A percentile compares a stretch with the other conserved stretches of the same genome.
phyloP scores from a whole-genome alignment of 2,329 filamentous ascomycete genomes.

The Paecilomyces dactylethromorphus region DNA sequence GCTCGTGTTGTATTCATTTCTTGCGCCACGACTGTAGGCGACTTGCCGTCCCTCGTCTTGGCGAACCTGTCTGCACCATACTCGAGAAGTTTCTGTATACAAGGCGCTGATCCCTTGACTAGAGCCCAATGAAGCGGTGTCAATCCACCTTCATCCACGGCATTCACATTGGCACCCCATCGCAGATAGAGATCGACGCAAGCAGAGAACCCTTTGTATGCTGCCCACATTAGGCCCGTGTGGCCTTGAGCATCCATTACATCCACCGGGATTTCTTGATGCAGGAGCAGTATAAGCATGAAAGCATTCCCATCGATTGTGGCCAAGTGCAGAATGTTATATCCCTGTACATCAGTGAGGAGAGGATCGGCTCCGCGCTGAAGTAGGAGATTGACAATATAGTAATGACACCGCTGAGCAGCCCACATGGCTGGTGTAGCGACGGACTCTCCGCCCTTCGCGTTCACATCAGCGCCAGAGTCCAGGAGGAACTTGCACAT shows the following conservation, averaged over 20 bases:
- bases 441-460: constrained; percentile 88
- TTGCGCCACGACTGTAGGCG: constrained; percentile 72
- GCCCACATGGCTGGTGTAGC: constrained; percentile 96
- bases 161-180: constrained; percentile 92
- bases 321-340: constrained; percentile 94
- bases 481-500: constrained; percentile 94
- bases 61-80: constrained; percentile 92
- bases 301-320: constrained; percentile 96
- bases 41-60: constrained; percentile 84
- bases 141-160: constrained; percentile 84
- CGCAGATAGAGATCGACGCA: constrained; percentile 88
- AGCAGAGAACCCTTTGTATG: constrained; percentile 90
- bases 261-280: constrained; percentile 93
- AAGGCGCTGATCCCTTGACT: constrained; percentile 83
- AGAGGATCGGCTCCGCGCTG: constrained; percentile 88
- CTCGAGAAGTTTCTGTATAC: constrained; percentile 89
- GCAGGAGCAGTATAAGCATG: constrained; percentile 78
- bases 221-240: constrained; percentile 96
- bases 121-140: constrained; percentile 94
- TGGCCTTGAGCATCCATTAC: constrained; percentile 84
- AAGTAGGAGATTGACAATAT: constrained; percentile 87
- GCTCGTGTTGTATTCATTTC: constrained; percentile 82
- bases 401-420: constrained; percentile 92
- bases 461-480: constrained; percentile 82
- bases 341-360: constrained; percentile 87